Conservation (phyloP, 768 basidiomycete species). For the Neoboletus subvelutipes region DNA sequence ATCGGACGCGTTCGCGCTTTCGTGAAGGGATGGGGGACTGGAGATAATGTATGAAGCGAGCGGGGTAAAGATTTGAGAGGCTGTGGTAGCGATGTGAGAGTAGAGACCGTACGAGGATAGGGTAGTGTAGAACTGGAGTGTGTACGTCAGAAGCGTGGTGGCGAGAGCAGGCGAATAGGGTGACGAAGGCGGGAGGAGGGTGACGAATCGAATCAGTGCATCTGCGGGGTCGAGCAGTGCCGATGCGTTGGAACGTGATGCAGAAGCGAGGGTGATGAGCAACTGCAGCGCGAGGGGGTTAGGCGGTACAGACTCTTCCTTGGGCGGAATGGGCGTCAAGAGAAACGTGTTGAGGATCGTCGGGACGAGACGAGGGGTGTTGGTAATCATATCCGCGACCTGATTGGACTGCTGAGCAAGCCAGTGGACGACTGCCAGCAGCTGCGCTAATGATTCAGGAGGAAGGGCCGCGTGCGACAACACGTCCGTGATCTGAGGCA, state of each 20-base stretch:
- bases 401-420: constrained; percentile 58
- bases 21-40: constrained; percentile 24
- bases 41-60: constrained; percentile 50
- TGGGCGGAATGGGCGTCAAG: constrained; percentile 47
- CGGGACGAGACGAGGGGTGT: constrained; percentile 51
- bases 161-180: constrained; percentile 39
- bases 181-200: constrained; percentile 49
- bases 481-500: constrained; percentile 50
- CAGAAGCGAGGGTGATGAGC: constrained; percentile 53
- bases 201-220: constrained; percentile 69
- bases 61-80: constrained; percentile 51
- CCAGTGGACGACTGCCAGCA: constrained; percentile 59
- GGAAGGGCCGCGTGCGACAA: constrained; percentile 44
- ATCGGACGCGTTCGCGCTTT: not conserved
- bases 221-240: constrained; percentile 57
- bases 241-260: constrained; percentile 69
- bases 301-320: constrained; percentile 31
- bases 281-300: constrained; percentile 55
- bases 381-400: constrained; percentile 50
- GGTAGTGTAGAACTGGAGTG: constrained; percentile 59
- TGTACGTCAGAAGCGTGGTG: constrained; percentile 49
- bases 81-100: constrained; percentile 62
- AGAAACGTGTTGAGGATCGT: constrained; percentile 57
- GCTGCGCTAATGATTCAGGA: constrained; percentile 49
- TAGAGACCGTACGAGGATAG: constrained; percentile 82